Evolutionary conservation across 192 early-diverging fungal species (phyloP), one percentile per base, ranked within the genome.

Genomic region (Haplosporangium gracile): DNA sequence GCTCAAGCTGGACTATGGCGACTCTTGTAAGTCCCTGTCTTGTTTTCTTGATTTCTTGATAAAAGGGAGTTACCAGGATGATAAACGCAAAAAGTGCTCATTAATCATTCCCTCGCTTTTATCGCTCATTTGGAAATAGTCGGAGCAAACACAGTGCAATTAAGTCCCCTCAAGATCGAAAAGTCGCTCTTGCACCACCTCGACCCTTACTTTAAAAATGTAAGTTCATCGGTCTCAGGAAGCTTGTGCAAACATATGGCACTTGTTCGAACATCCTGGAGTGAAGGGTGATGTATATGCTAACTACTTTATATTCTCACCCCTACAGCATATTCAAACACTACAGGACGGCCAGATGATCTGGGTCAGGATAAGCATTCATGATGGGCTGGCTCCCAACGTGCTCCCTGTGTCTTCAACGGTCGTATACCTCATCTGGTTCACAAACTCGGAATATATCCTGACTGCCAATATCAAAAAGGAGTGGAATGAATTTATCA

Each of bases 291-390:
- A 2, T 15, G 34, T 39, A 11, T 34, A 53, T 18, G 15, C 45
- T 29, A 74, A 29, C 36, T 24, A 4, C 8, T 51, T 53, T 72
- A 20, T 20, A 20, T 11, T n/a, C 13, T 2, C 49, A 51, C 4
- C 5, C 49, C 49, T 34, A 70, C 42, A 88, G 87, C 87, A 89
- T 51, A 60, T 86, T 2, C 80, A 89, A 63, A 60, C 55, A 22
- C 38, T 74, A 29, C 69, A 60, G 22, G 76, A 80, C 24, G 55
- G 80, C 68, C 60, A 89, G 10, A 86, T 82, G 74, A 55, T 85
- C 45, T 91, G 90, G 90, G 82, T 91, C 29, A 78, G 90, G 63
- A 88, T 91, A 84, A 86, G 82, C 75, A 75, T 91, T 34, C 78
- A 86, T 68, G 90, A 91, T 51, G 87, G 89, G 20, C 55, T 90